phyloP scores from a whole-genome alignment of 495 filamentous ascomycete genomes.

The Penicillium taxi region DNA sequence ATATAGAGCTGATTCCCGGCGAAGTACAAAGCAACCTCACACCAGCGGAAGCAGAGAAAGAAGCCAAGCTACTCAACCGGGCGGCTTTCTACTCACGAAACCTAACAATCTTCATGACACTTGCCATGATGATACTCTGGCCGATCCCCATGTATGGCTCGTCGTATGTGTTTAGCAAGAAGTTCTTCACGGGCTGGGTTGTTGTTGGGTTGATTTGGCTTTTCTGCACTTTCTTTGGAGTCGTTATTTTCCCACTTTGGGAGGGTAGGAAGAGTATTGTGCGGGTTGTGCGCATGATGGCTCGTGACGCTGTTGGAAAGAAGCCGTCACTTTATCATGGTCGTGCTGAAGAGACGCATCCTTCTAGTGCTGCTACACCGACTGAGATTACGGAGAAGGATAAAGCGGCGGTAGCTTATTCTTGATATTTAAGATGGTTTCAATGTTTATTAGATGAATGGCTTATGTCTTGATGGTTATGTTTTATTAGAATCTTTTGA shows the following conservation, averaged over 20 bases:
- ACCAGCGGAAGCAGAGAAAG: slow-evolving; percentile 48
- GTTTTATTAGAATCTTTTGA: too few relatives aligned
- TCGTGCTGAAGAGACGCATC: slow-evolving; percentile 12
- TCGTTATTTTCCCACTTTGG: slow-evolving; percentile 76
- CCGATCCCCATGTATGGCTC: slow-evolving; percentile 90
- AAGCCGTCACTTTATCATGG: slow-evolving; percentile 27
- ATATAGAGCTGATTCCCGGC: slow-evolving; percentile 62
- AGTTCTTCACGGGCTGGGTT: slow-evolving; percentile 91
- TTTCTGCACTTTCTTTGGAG: slow-evolving; percentile 63
- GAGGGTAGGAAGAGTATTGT: slow-evolving; percentile 66
- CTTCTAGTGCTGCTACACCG: slow-evolving; percentile 28
- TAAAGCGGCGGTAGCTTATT: slow-evolving; percentile 12
- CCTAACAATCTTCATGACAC: slow-evolving; percentile 65
- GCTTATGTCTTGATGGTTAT: slow-evolving; percentile 3
- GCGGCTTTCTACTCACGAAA: slow-evolving; percentile 73
- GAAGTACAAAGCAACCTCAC: slow-evolving; percentile 27
- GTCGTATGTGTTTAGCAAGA: slow-evolving; percentile 80
- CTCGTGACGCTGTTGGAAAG: slow-evolving; percentile 59
- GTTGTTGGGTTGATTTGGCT: slow-evolving; percentile 82
- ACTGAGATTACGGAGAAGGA: slow-evolving; percentile 22
- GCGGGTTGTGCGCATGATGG: slow-evolving; percentile 58
- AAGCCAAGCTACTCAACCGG: slow-evolving; percentile 59
- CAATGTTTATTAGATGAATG: slow-evolving; percentile 2
- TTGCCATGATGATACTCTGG: slow-evolving; percentile 79
- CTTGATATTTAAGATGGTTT: slow-evolving; percentile 2